Evolutionary conservation across 768 basidiomycete genomes (phyloP), one percentile per base, ranked within the genome.

Genomic region (Auriscalpium microsporum): DNA sequence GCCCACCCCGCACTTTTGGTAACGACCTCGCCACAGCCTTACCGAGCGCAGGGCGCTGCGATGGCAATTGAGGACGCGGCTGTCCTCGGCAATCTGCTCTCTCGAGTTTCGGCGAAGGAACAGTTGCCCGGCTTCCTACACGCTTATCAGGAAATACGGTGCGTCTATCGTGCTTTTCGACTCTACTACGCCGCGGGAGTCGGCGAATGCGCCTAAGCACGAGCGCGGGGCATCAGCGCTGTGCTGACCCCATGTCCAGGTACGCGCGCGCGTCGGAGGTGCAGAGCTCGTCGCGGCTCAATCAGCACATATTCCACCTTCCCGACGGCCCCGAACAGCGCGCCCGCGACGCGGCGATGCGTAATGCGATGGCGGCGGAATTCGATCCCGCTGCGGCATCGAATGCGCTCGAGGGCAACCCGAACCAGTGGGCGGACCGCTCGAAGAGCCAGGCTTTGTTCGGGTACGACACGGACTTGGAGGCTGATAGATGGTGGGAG

Each of bases 361-460:
- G 69, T 10, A 55, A 51, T 1, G 80, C 78, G 23, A 82, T 77
- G 75, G 72, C 68, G 36, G 62, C 60, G 0, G 75, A 74, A 53
- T 57, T 73, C 53, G 61, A 56, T 62, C 64, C 56, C 64, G 47
- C 19, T 52, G 49, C 7, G 62, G 33, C 58, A 58, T 50, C 55
- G 56, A 47, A 53, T 28, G 14, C 70, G 70, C 23, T 56, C 21
- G 62, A 66, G 42, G 71, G 69, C 2, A 80, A 75, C 59, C 69
- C 72, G 54, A 83, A 83, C 58, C 73, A 79, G 57, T 83, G 82
- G 82, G 79, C 80, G 6, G 81, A 84, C 63, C 73, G 71, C 61
- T 67, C 64, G 50, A 81, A 80, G 72, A 81, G 67, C 52, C 55
- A 48, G 37, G 60, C 59, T 5, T 75, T 78, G 61, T 83, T 81